Evolutionary conservation across 306 rosid genomes (phyloP), one percentile per base, ranked within the genome.

Genomic region (Arachis hypogaea): DNA sequence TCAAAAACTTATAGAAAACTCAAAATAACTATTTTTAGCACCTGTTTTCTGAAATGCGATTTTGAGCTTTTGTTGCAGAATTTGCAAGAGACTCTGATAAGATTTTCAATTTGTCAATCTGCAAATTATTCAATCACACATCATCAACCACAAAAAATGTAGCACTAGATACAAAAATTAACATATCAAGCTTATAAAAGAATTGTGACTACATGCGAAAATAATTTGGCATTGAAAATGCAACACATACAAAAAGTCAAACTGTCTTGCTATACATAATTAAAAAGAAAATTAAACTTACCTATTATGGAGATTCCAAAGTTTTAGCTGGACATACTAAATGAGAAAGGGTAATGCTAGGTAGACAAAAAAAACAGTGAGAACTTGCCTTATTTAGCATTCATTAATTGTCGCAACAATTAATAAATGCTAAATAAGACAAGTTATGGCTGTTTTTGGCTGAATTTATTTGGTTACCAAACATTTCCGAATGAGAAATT

Each of bases 31-130:
- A 68, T 68, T 62, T 74, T 50, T 38, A 14, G 85, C 78, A 93
- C 98, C 98, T 93, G 83, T 87, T 87, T 74, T 93, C 98, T 51
- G 61, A 68, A 77, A 89, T 89, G 69, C 93, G 98, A 83, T 59
- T 86, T 82, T 86, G 84, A 42, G 98, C 98, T 84, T 88, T 90
- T 50, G 83, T 78, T 41, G 89, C 59, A 77, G 98, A 93, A 82
- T 93, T 93, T 62, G 85, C 87, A 68, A 91, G 97, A 83, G 97
- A 93, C 83, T 93, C 97, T 10, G 83, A 83, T 80, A 93, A 84
- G 69, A 93, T n/a, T 81, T 80, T 91, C 78, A 93, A 81, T 80
- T 93, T 93, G 41, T 93, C 90, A 50, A 91, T 84, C 98, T 93
- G 93, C 66, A 81, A 74, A 45, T 29, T 61, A 81, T 70, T 59